Conservation (phyloP, 2,329 filamentous ascomycete genomes). For the Pseudocercospora fijiensis region DNA sequence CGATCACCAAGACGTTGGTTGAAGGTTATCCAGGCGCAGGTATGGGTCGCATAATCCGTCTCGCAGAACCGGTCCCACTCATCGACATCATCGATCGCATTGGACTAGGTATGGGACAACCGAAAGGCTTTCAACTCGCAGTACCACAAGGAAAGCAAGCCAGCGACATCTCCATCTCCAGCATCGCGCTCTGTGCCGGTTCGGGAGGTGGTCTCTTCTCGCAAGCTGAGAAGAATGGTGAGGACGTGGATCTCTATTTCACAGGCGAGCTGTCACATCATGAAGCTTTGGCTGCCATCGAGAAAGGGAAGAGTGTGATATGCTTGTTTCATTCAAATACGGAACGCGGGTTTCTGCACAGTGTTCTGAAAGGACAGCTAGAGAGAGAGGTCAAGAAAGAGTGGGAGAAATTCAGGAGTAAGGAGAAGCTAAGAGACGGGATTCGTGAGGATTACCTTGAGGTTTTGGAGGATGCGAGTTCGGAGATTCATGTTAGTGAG, state of each 20-base stretch:
- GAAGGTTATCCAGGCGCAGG: conserved; percentile 53
- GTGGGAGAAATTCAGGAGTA: conserved; percentile 52
- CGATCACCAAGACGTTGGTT: conserved; percentile 53
- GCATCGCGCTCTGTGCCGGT: conserved; percentile 84
- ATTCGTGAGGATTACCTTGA: conserved; percentile 45
- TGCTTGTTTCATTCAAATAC: conserved; percentile 91
- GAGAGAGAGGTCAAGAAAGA: conserved; percentile 57
- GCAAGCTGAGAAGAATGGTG: conserved; percentile 47
- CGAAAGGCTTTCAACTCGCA: conserved; percentile 63
- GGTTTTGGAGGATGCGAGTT: conserved; percentile 53
- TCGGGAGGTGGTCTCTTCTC: conserved; percentile 77
- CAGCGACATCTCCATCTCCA: conserved; percentile 59
- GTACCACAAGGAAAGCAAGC: conserved; percentile 60
- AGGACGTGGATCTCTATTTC: conserved; percentile 73
- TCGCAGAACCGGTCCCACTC: conserved; percentile 54
- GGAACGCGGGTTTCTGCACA: conserved; percentile 76
- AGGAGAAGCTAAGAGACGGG: conserved; percentile 43
- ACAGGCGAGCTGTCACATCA: conserved; percentile 95
- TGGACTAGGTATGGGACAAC: conserved; percentile 62
- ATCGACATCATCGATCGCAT: conserved; percentile 62
- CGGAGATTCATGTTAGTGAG: conserved; percentile 71
- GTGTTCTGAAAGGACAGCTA: conserved; percentile 67
- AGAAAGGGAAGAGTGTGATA: conserved; percentile 78
- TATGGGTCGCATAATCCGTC: conserved; percentile 61
- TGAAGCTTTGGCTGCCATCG: conserved; percentile 80